These are phyloP conservation scores for Kodamaea fukazawae DNA, from an alignment of 805 yeast species.

Conservation along the genomic window DNA sequence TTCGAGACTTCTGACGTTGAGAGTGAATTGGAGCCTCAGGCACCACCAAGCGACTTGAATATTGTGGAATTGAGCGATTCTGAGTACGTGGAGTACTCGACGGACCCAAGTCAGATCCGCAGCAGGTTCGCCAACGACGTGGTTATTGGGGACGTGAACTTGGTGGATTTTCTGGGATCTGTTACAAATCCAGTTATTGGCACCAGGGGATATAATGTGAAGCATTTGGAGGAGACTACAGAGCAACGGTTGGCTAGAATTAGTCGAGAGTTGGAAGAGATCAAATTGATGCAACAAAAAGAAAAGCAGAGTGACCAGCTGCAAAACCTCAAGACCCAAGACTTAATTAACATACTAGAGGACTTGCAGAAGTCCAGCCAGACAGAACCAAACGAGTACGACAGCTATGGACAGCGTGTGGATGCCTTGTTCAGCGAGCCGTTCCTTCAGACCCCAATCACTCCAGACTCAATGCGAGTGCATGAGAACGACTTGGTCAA, in stretches of 20 bases:
- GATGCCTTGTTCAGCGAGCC: slow-evolving; percentile 6
- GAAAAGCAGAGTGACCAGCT: background rate
- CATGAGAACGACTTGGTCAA: slow-evolving; percentile 1
- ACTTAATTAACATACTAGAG: slow-evolving; percentile 2
- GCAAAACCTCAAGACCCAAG: background rate
- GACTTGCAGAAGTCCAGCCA: slow-evolving; percentile 1
- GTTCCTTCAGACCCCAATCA: slow-evolving; percentile 1
- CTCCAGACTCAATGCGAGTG: slow-evolving; percentile 1
- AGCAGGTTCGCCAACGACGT: slow-evolving; percentile 22
- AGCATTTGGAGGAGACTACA: slow-evolving; percentile 30
- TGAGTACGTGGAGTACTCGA: slow-evolving; percentile 1
- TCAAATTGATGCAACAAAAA: slow-evolving; percentile 17
- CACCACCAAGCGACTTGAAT: background rate
- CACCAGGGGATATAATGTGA: slow-evolving; percentile 23
- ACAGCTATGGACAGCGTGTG: background rate
- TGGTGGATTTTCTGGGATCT: slow-evolving; percentile 40
- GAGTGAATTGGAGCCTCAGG: slow-evolving; percentile 22
- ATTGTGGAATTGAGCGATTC: background rate
- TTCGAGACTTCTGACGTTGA: slow-evolving; percentile 49
- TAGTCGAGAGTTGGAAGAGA: slow-evolving; percentile 37
- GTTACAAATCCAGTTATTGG: slow-evolving; percentile 17
- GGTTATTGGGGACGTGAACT: slow-evolving; percentile 21
- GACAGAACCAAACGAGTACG: background rate
- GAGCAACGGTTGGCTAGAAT: slow-evolving; percentile 40
- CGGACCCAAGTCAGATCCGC: slow-evolving; percentile 3